Evolutionary conservation across 2,329 filamentous ascomycete genomes (phyloP).

Genomic region (Didymella exigua): DNA sequence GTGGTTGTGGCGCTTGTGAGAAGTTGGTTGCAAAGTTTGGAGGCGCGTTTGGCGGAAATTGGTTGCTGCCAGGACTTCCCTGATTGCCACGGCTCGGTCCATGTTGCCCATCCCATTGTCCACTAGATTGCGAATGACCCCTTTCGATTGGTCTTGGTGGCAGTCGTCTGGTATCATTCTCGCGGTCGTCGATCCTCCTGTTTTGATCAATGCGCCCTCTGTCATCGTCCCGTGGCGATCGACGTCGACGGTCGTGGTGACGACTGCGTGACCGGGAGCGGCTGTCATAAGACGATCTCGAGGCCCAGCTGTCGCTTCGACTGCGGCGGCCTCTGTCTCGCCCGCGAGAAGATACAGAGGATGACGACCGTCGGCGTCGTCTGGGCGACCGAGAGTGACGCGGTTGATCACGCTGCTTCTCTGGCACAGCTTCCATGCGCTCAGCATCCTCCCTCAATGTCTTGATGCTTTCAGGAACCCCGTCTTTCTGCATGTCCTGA

Average conservation of each 20-base stretch:
- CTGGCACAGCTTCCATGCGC: constrained; percentile 22
- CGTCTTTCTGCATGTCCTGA: constrained; percentile 71
- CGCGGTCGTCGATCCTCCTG: constrained; percentile 15
- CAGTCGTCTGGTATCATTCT: constrained; percentile 15
- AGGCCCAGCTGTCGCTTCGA: constrained; percentile 22
- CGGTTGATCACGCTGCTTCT: constrained; percentile 16
- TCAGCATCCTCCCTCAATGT: constrained; percentile 28
- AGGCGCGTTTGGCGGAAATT: constrained; percentile 11
- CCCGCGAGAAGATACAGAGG: constrained; percentile 23
- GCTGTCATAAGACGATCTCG: constrained; percentile 25
- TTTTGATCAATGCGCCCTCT: constrained; percentile 16
- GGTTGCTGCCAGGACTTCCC: constrained; percentile 10
- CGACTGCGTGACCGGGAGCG: constrained; percentile 23
- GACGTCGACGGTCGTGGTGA: constrained; percentile 18
- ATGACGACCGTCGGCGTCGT: constrained; percentile 23
- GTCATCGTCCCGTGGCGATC: constrained; percentile 16
- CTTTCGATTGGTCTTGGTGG: constrained; percentile 15
- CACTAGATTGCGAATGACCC: constrained; percentile 13
- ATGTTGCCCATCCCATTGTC: constrained; percentile 19
- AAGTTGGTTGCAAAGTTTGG: constrained; percentile 17
- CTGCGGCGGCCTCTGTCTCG: constrained; percentile 19
- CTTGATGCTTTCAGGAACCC: constrained; percentile 30
- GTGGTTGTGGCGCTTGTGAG: constrained; percentile 20
- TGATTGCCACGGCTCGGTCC: constrained; percentile 9
- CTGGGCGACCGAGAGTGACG: constrained; percentile 18